These are phyloP conservation scores for Yarrowia sp. DNA, from an alignment of 805 yeast species.

Conservation along the genomic window DNA sequence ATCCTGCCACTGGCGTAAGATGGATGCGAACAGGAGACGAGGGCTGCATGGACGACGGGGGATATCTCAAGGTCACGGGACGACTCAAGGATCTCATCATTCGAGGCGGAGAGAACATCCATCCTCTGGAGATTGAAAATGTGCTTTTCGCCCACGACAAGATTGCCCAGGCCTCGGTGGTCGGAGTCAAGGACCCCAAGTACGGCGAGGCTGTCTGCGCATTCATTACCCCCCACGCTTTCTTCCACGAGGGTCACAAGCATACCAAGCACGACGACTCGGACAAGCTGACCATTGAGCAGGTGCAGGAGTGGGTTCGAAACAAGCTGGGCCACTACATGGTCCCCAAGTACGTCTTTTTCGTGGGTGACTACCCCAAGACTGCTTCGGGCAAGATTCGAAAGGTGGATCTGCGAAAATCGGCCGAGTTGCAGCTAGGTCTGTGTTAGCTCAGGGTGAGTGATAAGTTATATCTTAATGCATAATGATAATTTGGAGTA, in stretches of 20 bases:
- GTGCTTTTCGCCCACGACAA: conserved; percentile 32
- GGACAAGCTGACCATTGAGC: conserved; percentile 26
- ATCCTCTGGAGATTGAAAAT: conserved; percentile 37
- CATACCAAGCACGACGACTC: conserved; percentile 23
- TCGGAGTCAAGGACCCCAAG: conserved; percentile 35
- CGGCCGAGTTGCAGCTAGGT: conserved; percentile 26
- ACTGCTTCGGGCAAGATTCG: conserved; percentile 37
- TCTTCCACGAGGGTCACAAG: conserved; percentile 25
- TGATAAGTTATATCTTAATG: conserved; percentile 1
- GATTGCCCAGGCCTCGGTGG: conserved; percentile 35
- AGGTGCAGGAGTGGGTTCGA: conserved; percentile 31
- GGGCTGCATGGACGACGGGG: conserved; percentile 34
- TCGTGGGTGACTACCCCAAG: conserved; percentile 35
- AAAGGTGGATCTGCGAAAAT: conserved; percentile 34
- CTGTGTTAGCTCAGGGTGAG: background rate
- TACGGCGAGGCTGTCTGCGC: conserved; percentile 37
- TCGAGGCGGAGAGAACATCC: conserved; percentile 38
- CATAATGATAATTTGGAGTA: background rate
- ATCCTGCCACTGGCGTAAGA: conserved; percentile 29
- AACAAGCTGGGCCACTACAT: conserved; percentile 34
- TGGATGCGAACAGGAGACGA: conserved; percentile 39
- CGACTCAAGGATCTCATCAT: conserved; percentile 38
- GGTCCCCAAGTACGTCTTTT: conserved; percentile 34
- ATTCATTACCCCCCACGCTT: conserved; percentile 29
- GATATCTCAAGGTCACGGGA: conserved; percentile 35